Evolutionary conservation across 352 stramenopile genomes (phyloP), one percentile per base, ranked within the genome.

Genomic region (Thalassiosira tumida): DNA sequence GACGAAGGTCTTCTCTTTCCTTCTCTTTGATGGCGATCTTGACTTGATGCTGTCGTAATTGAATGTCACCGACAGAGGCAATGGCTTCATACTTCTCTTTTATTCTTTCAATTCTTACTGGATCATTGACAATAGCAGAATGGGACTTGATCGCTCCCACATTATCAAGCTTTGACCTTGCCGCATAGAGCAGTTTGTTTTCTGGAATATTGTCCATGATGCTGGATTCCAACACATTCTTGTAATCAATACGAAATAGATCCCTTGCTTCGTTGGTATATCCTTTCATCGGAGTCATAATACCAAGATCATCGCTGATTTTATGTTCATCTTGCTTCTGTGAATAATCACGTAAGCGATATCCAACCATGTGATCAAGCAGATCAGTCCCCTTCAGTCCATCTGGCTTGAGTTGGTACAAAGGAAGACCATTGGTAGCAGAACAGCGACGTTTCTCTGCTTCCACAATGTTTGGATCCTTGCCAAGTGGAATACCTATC

Each of bases 171-270:
- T 54, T 41, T 6, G 73, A 50, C 17, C 59, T 29, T 59, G 75
- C 75, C 33, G 54, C 75, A 33, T 65, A 37, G 33, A 26, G 31
- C 17, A 74, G 15, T n/a, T 29, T n/a, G 59, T 54, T 38, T 4
- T 54, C 75, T 59, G n/a, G 31, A 62, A 38, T 33, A 4, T 50
- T 1, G 33, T 83, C 75, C 29, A 33, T 54, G 33, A 83, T 74
- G 31, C 72, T 62, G 29, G 10, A 33, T 1, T 54, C 75, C n/a
- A 74, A 54, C 24, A 77, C 33, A 31, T 83, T 54, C 2, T 62
- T 54, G 41, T 83, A 73, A 51, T 83, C 47, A 35, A 83, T 35
- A 51, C 29, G 21, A 43, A 82, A 72, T 26, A 82, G 33, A 51
- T n/a, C n/a, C 47, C 24, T 17, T 50, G 14, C 33, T 82, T 43